Percentiles rank a stretch among this genome's conserved stretches.
Conservation (phyloP, 176 grass and related monocot species). For the Puccinellia tenuiflora region DNA sequence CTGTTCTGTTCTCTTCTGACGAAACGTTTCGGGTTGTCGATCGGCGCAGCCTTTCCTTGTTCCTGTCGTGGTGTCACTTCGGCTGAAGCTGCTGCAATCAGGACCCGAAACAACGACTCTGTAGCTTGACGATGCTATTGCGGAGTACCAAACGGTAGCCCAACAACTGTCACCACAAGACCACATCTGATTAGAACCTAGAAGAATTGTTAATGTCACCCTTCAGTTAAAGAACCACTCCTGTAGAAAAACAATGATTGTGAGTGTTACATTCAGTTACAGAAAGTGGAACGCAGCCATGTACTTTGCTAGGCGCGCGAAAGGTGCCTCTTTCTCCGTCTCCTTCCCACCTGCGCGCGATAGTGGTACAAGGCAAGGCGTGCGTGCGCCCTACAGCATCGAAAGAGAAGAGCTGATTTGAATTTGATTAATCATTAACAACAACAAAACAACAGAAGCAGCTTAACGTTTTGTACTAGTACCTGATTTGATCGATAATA, state of each 20-base stretch:
- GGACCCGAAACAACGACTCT: slow-evolving; percentile 8
- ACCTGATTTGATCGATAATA: not conserved
- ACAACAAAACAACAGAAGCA: not conserved
- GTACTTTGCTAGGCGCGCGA: not conserved
- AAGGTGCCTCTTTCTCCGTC: not conserved
- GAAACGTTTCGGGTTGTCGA: slow-evolving; percentile 13
- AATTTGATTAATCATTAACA: slow-evolving; percentile 25
- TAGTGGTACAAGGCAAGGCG: not conserved
- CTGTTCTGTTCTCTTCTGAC: not conserved
- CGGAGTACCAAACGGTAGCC: not conserved
- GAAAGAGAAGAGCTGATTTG: not conserved
- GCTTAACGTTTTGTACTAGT: not conserved
- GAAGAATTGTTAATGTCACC: not conserved
- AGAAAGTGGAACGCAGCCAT: not conserved
- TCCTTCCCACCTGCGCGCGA: not conserved
- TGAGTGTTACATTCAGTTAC: not conserved
- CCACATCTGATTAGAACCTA: not conserved
- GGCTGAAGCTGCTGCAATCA: not conserved
- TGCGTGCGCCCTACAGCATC: slow-evolving; percentile 10
- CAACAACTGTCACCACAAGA: not conserved
- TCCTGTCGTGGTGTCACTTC: slow-evolving; percentile 2
- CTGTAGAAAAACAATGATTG: not conserved
- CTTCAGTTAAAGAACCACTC: not conserved
- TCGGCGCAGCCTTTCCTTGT: not conserved
- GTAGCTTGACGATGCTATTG: not conserved